Evolutionary conservation across 306 rosid genomes (phyloP).

Genomic region (Cyamopsis tetragonoloba): DNA sequence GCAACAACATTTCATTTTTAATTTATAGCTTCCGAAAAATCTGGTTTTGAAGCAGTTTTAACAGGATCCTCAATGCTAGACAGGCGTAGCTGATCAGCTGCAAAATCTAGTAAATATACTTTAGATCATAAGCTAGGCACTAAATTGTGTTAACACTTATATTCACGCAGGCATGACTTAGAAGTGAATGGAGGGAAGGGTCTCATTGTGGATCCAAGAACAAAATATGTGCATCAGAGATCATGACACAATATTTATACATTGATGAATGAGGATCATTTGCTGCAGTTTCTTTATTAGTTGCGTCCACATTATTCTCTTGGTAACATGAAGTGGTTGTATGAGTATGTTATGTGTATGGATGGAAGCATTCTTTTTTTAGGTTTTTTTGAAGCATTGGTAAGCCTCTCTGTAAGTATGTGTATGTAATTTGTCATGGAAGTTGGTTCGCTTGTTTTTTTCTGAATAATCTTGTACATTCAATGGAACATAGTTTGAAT

Average conservation of each 20-base stretch:
- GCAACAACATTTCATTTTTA: slow-evolving; percentile 3
- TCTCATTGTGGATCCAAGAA: slow-evolving; percentile 76
- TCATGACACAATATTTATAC: slow-evolving; percentile 39
- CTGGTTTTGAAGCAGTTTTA: slow-evolving; percentile 5
- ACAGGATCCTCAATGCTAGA: neutral
- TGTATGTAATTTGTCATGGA: slow-evolving; percentile 10
- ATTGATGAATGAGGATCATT: slow-evolving; percentile 14
- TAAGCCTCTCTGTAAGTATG: slow-evolving; percentile 15
- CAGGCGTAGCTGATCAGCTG: neutral
- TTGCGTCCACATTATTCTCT: slow-evolving; percentile 12
- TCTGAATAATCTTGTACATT: slow-evolving; percentile 11
- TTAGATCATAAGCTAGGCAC: neutral
- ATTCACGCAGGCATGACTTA: slow-evolving; percentile 67
- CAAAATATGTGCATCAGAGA: slow-evolving; percentile 72
- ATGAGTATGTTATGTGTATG: slow-evolving; percentile 32
- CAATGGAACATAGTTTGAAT: slow-evolving; percentile 12
- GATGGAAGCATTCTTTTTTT: slow-evolving; percentile 23
- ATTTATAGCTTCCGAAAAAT: neutral
- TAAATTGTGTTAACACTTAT: slow-evolving; percentile 21
- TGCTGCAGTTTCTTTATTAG: slow-evolving; percentile 31
- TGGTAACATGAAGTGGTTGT: slow-evolving; percentile 27
- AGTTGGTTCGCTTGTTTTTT: slow-evolving; percentile 15
- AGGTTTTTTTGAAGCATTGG: slow-evolving; percentile 9
- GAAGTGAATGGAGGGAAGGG: slow-evolving; percentile 96
- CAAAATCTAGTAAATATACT: neutral